These are phyloP conservation scores for Kregervanrija delftensis DNA, from an alignment of 805 yeast species.

Conservation along the genomic window DNA sequence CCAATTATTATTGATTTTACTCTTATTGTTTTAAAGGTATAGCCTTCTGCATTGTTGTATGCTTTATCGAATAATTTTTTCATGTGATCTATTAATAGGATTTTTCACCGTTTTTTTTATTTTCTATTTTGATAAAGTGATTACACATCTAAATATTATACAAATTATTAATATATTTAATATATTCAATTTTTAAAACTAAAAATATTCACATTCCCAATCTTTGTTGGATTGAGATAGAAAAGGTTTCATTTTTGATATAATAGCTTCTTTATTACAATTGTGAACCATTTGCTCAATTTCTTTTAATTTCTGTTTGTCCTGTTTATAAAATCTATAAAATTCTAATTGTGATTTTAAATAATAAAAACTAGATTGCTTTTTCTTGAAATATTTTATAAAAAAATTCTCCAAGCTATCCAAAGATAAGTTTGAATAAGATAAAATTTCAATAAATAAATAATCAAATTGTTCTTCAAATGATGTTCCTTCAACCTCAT, in stretches of 20 bases:
- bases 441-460: conserved; percentile 29
- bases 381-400: conserved; percentile 15
- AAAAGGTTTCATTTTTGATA: not conserved
- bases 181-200: not conserved
- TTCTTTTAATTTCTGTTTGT: conserved; percentile 4
- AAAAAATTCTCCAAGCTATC: conserved; percentile 21
- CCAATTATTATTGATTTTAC: too few species aligned
- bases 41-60: too few species aligned
- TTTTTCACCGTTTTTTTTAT: too few species aligned
- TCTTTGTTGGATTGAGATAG: not conserved
- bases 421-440: conserved; percentile 17
- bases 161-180: too few species aligned
- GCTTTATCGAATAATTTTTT: too few species aligned
- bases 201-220: conserved; percentile 11
- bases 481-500: conserved; percentile 16
- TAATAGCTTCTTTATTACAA: not conserved
- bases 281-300: conserved; percentile 6
- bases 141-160: too few species aligned
- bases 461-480: conserved; percentile 28
- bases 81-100: too few species aligned
- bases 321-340: conserved; percentile 12
- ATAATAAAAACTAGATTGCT: conserved; percentile 14
- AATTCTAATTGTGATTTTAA: conserved; percentile 22
- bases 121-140: too few species aligned
- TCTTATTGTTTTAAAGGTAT: too few species aligned